Base-by-base conservation (phyloP, 2,329 filamentous ascomycete species). In the Aspergillus persii region DNA sequence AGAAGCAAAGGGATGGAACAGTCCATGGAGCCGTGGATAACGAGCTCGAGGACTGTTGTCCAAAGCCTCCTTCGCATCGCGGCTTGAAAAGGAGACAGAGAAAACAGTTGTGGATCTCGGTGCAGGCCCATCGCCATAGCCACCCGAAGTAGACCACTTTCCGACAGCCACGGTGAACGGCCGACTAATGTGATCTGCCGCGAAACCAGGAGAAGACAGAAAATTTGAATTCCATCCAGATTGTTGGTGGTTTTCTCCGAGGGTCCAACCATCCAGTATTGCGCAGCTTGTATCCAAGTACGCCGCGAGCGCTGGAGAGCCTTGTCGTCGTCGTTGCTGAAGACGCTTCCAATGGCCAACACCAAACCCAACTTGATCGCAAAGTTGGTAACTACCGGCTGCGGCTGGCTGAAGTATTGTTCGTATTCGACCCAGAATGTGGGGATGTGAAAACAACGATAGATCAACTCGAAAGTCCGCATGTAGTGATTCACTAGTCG, bases 251-350 rank as follows among this genome's bases (percentile, higher is more conserved):
- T 60, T 48, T 74, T 73, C 50, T 72, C 68, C 26, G 70, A 65
- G 3, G 74, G 74, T 1, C 71, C 74, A 2, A 66, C 60, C 1
- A 76, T 64, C 75, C 75, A 77, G 57, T 65, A 68, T 51, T 77
- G 73, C 5, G 69, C 69, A 2, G 68, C 66, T 63, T 74, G 67
- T 3, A 74, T 62, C 72, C 73, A 76, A 11, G 62, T 63, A 31
- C 60, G 66, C 2, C 50, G 26, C 2, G 62, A 39, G 1, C 51
- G 62, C 2, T 57, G 54, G 33, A 63, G 50, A 5, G 57, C 31
- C 23, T 60, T 64, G 2, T 48, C 33, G 23, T 57, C 61, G 12
- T 63, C 61, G 41, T 61, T 57, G 48, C 65, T 30, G 39, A 73
- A 73, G 8, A 63, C 55, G 12, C 65, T 66, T 8, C 73, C 74